Evolutionary conservation across 176 grass and related monocot genomes (phyloP).

Genomic region (Pontederia paniculata): DNA sequence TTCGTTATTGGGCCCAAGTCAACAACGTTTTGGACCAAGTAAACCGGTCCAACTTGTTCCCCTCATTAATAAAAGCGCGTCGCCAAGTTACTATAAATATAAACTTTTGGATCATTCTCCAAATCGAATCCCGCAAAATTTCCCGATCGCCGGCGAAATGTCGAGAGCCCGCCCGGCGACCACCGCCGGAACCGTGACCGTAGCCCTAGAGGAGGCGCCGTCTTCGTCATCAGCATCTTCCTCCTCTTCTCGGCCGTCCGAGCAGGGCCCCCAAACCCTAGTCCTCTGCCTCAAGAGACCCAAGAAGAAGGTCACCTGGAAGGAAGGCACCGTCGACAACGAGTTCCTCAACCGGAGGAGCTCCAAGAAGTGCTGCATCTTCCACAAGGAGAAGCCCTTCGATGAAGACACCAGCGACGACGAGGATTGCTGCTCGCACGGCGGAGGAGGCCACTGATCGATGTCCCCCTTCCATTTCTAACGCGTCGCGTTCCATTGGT

Average conservation of each 20-base stretch:
- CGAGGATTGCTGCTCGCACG: slow-evolving; percentile 49
- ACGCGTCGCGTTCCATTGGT: no score
- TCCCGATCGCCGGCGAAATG: not conserved
- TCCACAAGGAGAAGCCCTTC: slow-evolving; percentile 84
- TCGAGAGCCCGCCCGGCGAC: not conserved
- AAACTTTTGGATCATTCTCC: no score
- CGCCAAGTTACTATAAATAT: no score
- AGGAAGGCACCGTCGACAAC: slow-evolving; percentile 88
- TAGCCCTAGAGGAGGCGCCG: slow-evolving; percentile 25
- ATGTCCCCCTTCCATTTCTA: not conserved
- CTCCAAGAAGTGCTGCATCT: slow-evolving; percentile 92
- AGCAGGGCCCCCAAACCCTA: slow-evolving; percentile 28
- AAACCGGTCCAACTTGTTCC: no score
- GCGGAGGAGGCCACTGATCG: slow-evolving; percentile 8
- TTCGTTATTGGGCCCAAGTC: no score
- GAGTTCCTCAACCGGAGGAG: slow-evolving; percentile 81
- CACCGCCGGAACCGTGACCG: slow-evolving; percentile 38
- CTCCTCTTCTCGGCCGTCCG: slow-evolving; percentile 5
- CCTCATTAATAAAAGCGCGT: no score
- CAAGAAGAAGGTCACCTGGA: slow-evolving; percentile 90
- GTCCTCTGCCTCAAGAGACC: slow-evolving; percentile 55
- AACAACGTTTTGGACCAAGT: no score
- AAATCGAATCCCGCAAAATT: no score
- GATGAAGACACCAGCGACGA: slow-evolving; percentile 87
- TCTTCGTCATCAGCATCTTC: slow-evolving; percentile 18